Evolutionary conservation across 1,284 basidiomycete genomes (phyloP), one percentile per base, ranked within the genome.

Genomic region (Fistulina hepatica): DNA sequence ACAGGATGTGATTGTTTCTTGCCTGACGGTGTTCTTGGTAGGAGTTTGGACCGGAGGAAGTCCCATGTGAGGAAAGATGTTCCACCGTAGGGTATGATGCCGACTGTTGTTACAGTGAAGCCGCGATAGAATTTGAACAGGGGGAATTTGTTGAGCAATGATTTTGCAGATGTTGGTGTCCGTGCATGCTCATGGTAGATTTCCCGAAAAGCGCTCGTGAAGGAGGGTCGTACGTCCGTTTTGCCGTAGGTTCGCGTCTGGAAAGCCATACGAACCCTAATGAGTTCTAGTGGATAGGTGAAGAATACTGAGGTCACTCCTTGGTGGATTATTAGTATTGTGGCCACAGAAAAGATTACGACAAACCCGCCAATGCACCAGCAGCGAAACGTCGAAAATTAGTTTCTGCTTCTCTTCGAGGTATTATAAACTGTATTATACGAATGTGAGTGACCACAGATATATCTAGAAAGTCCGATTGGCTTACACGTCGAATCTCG

Each of bases 61-160:
- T 86, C 91, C 81, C 90, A 97, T 15, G 81, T 80, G 38, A 98
- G 73, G 65, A 99, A 99, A 9, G 86, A 90, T 2, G 91, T 92
- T 6, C 95, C 95, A 1, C 93, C 92, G 52, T 99, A 98, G 0
- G 95, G 95, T 13, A 98, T 69, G 77, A 97, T 97, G 28, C 28
- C 28, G 13, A 13, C 28, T 31, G 28, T 61, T n/a, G 89, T 91
- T 23, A 93, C 85, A 8, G 80, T 79, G 60, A 98, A 97, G 6
- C 95, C 95, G 21, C 95, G 82, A 57, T 99, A 99, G 60, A 94
- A 93, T 52, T 94, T 91, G 42, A 91, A 68, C 38, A 83, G 52
- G 21, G 82, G 81, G 48, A 89, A 75, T 22, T 61, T 65, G 43
- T 69, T 62, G 44, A 76, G 69, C 13, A n/a, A 65, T 47, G 46